Evolutionary conservation across 305 asterid species (phyloP).

Genomic region (Solanum aculeatissimum): DNA sequence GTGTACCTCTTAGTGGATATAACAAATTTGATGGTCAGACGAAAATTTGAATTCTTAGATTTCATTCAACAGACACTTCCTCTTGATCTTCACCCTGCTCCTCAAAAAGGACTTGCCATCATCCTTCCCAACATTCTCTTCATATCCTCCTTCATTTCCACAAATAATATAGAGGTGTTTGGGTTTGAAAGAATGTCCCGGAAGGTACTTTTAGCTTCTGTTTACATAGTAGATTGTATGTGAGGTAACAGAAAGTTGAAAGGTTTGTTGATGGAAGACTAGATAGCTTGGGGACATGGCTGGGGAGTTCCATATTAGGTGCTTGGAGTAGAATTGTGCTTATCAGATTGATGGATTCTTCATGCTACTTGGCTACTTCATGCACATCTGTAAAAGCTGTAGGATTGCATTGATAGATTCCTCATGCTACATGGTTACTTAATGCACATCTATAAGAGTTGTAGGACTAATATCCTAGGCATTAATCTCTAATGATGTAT

Average conservation of each 20-base stretch:
- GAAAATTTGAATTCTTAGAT: not conserved
- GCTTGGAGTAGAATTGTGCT: not conserved
- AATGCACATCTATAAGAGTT: not conserved
- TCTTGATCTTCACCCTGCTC: not conserved
- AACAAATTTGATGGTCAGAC: not conserved
- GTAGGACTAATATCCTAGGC: not conserved
- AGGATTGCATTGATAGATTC: not conserved
- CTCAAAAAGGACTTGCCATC: not conserved
- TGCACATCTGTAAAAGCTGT: not conserved
- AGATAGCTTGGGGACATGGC: not conserved
- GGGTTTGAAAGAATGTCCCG: not conserved
- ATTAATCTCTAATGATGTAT: not conserved
- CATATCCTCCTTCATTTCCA: not conserved
- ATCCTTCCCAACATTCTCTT: not conserved
- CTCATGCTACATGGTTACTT: not conserved
- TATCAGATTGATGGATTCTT: not conserved
- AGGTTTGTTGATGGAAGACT: not conserved
- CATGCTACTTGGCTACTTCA: not conserved
- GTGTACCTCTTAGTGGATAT: not conserved
- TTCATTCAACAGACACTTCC: not conserved
- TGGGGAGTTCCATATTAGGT: not conserved
- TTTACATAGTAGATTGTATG: not conserved
- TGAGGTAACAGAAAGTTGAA: not conserved
- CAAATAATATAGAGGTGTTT: not conserved
- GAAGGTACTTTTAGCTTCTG: not conserved